Evolutionary conservation across 495 filamentous ascomycete species (phyloP).

Genomic region (Peziza echinospora): DNA sequence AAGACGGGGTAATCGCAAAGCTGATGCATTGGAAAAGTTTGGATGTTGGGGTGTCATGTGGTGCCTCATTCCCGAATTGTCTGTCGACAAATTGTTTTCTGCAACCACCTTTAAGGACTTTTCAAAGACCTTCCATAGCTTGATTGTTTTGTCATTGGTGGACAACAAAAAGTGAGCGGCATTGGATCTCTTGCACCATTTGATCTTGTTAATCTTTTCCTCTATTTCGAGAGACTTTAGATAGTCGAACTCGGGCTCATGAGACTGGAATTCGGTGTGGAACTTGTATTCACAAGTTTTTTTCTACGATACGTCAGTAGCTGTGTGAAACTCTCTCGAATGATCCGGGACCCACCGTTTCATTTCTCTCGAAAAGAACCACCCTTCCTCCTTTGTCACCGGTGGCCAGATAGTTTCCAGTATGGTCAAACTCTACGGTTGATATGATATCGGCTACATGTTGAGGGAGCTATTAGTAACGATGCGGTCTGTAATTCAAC

Average conservation of each 20-base stretch:
- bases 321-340: neutral
- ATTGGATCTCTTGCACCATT: constrained; percentile 96
- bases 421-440: constrained; percentile 97
- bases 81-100: constrained; percentile 93
- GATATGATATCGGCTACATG: constrained; percentile 89
- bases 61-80: constrained; percentile 26
- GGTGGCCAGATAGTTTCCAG: constrained; percentile 91
- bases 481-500: neutral
- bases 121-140: constrained; percentile 99
- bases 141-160: constrained; percentile 99
- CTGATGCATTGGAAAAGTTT: constrained; percentile 56
- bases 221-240: constrained; percentile 98
- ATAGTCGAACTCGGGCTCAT: constrained; percentile 98
- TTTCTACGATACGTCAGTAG: constrained; percentile 36
- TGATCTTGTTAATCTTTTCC: constrained; percentile 99
- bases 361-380: constrained; percentile 91
- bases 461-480: neutral
- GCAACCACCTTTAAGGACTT: constrained; percentile 97
- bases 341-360: constrained; percentile 49
- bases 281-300: constrained; percentile 99
- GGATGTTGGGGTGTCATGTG: constrained; percentile 33
- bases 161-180: constrained; percentile 94
- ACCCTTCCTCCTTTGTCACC: constrained; percentile 95
- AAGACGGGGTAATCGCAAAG: constrained; percentile 79
- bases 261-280: constrained; percentile 97